Percentiles rank a stretch among this genome's conserved stretches.
phyloP scores from a whole-genome alignment of 129 eudicot species.

The Helianthus tuberosus region DNA sequence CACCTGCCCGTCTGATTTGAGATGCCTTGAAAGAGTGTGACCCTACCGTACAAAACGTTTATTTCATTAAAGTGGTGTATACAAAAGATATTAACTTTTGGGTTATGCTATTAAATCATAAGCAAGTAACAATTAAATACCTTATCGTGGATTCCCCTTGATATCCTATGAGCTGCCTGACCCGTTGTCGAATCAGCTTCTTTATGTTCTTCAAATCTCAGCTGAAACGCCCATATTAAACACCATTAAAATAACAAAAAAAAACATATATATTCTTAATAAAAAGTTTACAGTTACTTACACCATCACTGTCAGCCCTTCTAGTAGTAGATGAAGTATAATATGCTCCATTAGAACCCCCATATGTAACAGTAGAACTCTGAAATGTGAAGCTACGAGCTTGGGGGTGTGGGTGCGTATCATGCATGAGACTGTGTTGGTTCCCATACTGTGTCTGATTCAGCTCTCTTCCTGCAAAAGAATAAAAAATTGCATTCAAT shows the following conservation, averaged over 20 bases:
- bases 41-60: slow-evolving; percentile 46
- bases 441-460: slow-evolving; percentile 42
- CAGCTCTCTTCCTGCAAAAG: slow-evolving; percentile 51
- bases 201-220: slow-evolving; percentile 71
- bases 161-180: slow-evolving; percentile 72
- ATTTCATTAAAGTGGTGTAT: not conserved
- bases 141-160: slow-evolving; percentile 73
- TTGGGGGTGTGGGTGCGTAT: slow-evolving; percentile 44
- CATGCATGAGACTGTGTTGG: slow-evolving; percentile 32
- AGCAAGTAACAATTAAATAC: slow-evolving; percentile 28
- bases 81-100: not conserved
- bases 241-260: not conserved
- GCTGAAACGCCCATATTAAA: slow-evolving; percentile 36
- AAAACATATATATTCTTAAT: not conserved
- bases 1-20: slow-evolving; percentile 76
- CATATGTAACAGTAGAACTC: slow-evolving; percentile 73
- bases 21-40: slow-evolving; percentile 70
- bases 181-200: slow-evolving; percentile 80
- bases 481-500: not conserved
- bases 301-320: slow-evolving; percentile 80
- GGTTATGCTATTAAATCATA: not conserved
- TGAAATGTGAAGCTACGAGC: slow-evolving; percentile 61
- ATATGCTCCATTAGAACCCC: slow-evolving; percentile 81
- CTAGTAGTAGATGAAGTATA: slow-evolving; percentile 59
- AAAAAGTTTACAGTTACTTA: slow-evolving; percentile 29